Evolutionary conservation across 345 rosid genomes (phyloP), one percentile per base, ranked within the genome.

Genomic region (Camelina neglecta): DNA sequence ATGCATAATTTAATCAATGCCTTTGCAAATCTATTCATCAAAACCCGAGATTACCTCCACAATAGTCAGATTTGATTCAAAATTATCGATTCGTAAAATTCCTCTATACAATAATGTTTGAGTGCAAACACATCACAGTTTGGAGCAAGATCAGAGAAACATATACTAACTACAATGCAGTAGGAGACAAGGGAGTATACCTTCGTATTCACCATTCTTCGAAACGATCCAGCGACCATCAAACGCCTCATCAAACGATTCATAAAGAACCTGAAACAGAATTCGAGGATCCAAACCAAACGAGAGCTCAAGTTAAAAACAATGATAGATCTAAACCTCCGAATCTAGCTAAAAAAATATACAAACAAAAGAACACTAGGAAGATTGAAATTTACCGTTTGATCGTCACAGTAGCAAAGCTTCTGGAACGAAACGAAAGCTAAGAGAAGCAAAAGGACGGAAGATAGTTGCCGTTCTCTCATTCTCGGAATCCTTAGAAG

Each of bases 161-260:
- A 38, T 4, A 72, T 2, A 31, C 55, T 60, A 16, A 54, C 58
- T 36, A 54, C 65, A 67, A 60, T 67, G 44, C 70, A 60, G 15
- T 60, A 8, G 15, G 41, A 47, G 11, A 23, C 23, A 12, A 6
- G 18, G 13, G 15, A 0, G 3, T 9, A 31, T 38, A 91, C 96
- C 97, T 72, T 80, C 59, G 75, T 92, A 92, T 0, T 88, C 97
- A 33, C 73, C 81, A 69, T 87, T 92, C 73, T 81, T 80, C 20
- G 97, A 92, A 55, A 87, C 84, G 71, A 82, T 76, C 97, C 97
- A 92, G 55, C 90, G 85, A 10, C 93, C 92, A 31, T 87, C 92
- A 54, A 90, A 92, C 0, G 90, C 11, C 75, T 90, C 89, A 13
- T 87, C 96, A 47, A 90, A 92, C 13, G 93, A 81, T 54, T 92